These are phyloP conservation scores for Euclidium syriacum DNA, from an alignment of 345 rosid species.

Conservation along the genomic window DNA sequence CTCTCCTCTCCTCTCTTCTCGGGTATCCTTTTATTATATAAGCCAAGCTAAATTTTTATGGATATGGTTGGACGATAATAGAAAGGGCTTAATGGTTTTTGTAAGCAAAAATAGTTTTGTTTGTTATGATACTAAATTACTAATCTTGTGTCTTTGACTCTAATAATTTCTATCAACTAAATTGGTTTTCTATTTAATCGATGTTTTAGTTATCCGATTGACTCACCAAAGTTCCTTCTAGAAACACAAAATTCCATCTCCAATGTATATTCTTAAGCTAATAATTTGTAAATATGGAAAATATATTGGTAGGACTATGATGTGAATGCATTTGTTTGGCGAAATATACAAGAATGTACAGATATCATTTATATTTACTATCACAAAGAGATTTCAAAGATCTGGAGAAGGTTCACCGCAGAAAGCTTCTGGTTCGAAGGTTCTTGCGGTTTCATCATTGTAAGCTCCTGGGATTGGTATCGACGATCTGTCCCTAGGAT, in stretches of 20 bases:
- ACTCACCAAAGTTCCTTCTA: background rate
- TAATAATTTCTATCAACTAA: background rate
- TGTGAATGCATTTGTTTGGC: background rate
- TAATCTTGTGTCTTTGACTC: background rate
- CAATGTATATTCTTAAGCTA: background rate
- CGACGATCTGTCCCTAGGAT: constrained; percentile 36
- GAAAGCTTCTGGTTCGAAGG: constrained; percentile 85
- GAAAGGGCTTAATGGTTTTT: background rate
- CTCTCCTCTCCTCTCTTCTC: background rate
- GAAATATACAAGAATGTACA: constrained; percentile 18
- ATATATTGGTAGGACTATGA: background rate
- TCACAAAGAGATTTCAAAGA: constrained; percentile 12
- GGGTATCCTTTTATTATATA: background rate
- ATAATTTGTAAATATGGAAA: background rate
- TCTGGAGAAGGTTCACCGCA: constrained; percentile 56
- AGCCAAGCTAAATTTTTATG: background rate
- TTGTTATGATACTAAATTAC: background rate
- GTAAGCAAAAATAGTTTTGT: constrained; percentile 5
- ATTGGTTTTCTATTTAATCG: background rate
- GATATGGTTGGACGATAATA: background rate
- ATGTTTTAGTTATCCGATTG: background rate
- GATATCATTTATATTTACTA: constrained; percentile 8
- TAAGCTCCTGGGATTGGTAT: constrained; percentile 59
- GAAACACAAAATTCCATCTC: background rate
- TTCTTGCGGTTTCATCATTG: constrained; percentile 71